A percentile compares a stretch with the other conserved stretches of the same genome.
Evolutionary conservation across 345 rosid genomes (phyloP).

Genomic region (Arabidopsis thaliana): DNA sequence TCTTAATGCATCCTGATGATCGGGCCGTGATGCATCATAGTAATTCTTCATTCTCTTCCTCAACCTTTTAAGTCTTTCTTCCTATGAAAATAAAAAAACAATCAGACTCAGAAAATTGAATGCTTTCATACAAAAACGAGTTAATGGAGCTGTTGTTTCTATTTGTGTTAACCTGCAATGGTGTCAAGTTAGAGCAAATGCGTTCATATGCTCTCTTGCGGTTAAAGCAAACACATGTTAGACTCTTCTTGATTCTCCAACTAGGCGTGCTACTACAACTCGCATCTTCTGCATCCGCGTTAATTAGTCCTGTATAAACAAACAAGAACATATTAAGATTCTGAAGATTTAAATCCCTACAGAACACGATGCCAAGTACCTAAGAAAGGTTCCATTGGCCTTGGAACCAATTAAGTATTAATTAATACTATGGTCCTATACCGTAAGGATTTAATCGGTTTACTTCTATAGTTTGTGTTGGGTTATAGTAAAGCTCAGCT

Average conservation of each 20-base stretch:
- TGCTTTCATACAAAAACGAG: neutral
- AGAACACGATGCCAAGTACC: conserved; percentile 11
- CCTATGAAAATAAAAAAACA: conserved; percentile 44
- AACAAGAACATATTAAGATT: neutral
- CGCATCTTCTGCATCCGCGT: conserved; percentile 52
- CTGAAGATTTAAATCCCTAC: neutral
- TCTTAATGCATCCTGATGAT: conserved; percentile 91
- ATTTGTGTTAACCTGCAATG: conserved; percentile 65
- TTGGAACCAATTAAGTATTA: too few relatives aligned
- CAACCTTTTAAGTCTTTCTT: conserved; percentile 75
- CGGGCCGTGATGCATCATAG: conserved; percentile 74
- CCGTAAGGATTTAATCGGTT: neutral
- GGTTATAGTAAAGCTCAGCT: neutral
- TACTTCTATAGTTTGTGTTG: neutral
- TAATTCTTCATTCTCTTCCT: conserved; percentile 71
- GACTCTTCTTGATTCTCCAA: conserved; percentile 81
- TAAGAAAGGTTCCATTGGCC: neutral
- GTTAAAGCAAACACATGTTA: conserved; percentile 92
- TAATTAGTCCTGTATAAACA: conserved; percentile 14
- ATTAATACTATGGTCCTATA: too few relatives aligned
- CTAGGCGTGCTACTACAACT: conserved; percentile 63
- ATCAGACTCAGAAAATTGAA: neutral
- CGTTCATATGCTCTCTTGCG: conserved; percentile 75
- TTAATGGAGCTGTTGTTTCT: neutral
- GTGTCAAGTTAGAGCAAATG: conserved; percentile 76